Evolutionary conservation across 306 rosid genomes (phyloP), one percentile per base, ranked within the genome.

Genomic region (Hippophae rhamnoides): DNA sequence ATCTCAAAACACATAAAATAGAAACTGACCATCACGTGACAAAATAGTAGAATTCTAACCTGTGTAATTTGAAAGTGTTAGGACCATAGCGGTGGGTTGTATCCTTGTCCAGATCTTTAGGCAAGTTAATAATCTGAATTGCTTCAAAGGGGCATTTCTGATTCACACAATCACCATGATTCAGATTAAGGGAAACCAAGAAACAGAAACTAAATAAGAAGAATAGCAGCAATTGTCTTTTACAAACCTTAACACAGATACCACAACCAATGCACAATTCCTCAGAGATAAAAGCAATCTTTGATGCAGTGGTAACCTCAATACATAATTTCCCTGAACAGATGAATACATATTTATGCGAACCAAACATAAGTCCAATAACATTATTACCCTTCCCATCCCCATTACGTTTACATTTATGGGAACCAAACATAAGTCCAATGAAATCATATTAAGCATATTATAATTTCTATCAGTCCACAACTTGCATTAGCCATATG

Each of bases 131-230:
- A 69, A 92, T 92, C 71, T 92, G 90, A 52, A 92, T 88, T 18
- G 99, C 99, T 65, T 92, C 94, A 75, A 92, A 92, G 6, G 99
- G 99, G 68, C 99, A 92, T 86, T 92, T 88, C 96, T 90, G 74
- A 71, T 75, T 67, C 62, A 62, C 47, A 13, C 43, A 11, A 69
- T 11, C 57, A 57, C 13, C 62, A 5, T 56, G 50, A 11, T 58
- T 65, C 65, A 72, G 26, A 46, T 41, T 38, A 72, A 62, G 13
- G 31, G 54, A 12, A 53, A 47, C 23, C 14, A 49, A n/a, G 8
- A 61, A 46, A 7, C 2, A 60, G 9, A 26, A 18, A 26, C 27
- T 51, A 31, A 31, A 4, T 31, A 31, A 31, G 38, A 31, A 31
- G 38, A 2, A 31, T 31, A 2, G 38, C 38, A 31, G 38, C 38